Evolutionary conservation across 305 asterid genomes (phyloP), one percentile per base, ranked within the genome.

Genomic region (Andrographis paniculata): DNA sequence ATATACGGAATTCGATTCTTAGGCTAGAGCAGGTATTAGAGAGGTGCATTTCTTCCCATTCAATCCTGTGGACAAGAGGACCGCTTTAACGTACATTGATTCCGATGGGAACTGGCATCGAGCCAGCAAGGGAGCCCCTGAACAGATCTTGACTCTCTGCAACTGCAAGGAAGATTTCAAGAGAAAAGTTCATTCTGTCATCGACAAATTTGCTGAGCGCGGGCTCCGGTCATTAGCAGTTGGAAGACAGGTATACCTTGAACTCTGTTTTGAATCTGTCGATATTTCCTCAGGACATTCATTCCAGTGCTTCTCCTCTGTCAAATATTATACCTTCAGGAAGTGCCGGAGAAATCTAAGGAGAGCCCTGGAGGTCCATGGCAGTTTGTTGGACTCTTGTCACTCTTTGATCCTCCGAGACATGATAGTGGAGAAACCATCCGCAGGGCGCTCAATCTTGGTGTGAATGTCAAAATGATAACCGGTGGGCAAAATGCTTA

Each of bases 371-470:
- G 54, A 6, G 54, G 27, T 17, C 54, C 42, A 5, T 49, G 54
- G 54, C 54, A 77, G 39, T 75, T 77, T 43, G 72, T 77, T 17
- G 83, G 83, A 14, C 68, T 80, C 39, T 61, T 80, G 24, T 76
- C 83, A 8, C 77, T 80, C 36, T 70, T 74, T 20, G 85, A 80
- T 51, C 91, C 83, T n/a, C 91, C 80, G 0, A 77, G 86, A 35
- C 86, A 77, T 24, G 80, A 71, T 41, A 77, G 80, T 65, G 83
- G 63, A 35, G 78, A 70, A 43, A 77, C 91, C 5, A 77, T 77
- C 44, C 62, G 66, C 9, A 61, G 80, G 54, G 85, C 85, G 24
- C 74, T 76, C 52, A 55, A 79, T 56, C 79, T 73, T 56, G 82
- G 85, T 41, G 78, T 76, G 41, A 76, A 76, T 45, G 84, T 76